phyloP scores from a whole-genome alignment of 805 yeast species.

The Candida jianshihensis region DNA sequence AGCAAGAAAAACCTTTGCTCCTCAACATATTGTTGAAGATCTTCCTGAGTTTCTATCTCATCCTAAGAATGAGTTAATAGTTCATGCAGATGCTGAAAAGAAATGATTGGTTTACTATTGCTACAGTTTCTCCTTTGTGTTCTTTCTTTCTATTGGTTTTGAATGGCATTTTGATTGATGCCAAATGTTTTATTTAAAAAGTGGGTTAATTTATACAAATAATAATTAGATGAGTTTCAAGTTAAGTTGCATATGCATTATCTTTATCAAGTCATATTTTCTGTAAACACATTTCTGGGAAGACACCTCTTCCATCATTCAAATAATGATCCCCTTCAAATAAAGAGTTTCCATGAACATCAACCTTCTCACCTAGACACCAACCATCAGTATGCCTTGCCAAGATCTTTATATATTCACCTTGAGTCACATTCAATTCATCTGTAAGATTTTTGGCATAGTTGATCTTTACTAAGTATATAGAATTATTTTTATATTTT shows the following conservation, averaged over 20 bases:
- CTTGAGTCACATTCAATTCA: constrained; percentile 26
- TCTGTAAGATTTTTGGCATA: constrained; percentile 29
- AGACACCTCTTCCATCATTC: constrained; percentile 33
- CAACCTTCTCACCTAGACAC: constrained; percentile 34
- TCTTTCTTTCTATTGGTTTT: no score
- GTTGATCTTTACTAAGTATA: constrained; percentile 17
- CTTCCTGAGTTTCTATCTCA: background rate
- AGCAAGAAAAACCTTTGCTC: constrained; percentile 27
- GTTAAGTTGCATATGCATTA: no score
- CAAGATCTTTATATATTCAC: constrained; percentile 28
- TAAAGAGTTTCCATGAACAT: constrained; percentile 15
- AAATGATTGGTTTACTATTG: background rate
- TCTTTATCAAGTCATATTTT: background rate
- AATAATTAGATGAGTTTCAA: no score
- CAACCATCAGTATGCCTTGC: constrained; percentile 39
- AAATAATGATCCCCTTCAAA: constrained; percentile 17
- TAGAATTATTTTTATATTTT: constrained; percentile 5
- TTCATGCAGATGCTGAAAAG: background rate
- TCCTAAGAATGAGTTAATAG: background rate
- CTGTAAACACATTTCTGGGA: constrained; percentile 31
- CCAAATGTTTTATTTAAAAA: no score
- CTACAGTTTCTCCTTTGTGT: background rate
- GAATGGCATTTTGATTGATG: no score
- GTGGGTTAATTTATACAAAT: no score
- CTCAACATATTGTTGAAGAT: constrained; percentile 20